Conservation (phyloP, 305 asterid genomes). For the Ajuga reptans region DNA sequence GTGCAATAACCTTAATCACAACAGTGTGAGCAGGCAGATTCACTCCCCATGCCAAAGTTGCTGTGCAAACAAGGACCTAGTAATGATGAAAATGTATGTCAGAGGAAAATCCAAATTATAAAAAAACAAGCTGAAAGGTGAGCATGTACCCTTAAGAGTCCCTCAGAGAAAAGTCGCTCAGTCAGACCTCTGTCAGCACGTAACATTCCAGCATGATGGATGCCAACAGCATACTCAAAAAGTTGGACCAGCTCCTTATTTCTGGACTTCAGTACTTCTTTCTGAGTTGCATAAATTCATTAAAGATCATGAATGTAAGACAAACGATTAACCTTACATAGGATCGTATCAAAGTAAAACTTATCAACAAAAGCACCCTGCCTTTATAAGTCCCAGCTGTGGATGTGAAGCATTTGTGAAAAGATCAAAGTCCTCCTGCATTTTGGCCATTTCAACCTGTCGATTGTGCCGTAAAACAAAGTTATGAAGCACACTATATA, state of each 20-base stretch:
- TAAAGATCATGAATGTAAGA: constrained; percentile 20
- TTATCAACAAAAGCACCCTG: constrained; percentile 32
- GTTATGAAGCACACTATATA: constrained; percentile 9
- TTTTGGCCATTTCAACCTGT: constrained; percentile 73
- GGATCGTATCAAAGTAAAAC: constrained; percentile 12
- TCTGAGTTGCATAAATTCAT: constrained; percentile 43
- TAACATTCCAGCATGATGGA: constrained; percentile 99
- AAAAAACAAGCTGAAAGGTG: constrained; percentile 8
- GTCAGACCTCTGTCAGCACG: constrained; percentile 92
- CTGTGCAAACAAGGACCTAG: constrained; percentile 95
- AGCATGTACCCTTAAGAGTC: constrained; percentile 58
- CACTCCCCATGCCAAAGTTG: constrained; percentile 99
- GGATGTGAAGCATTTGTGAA: constrained; percentile 73
- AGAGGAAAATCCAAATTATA: constrained; percentile 22
- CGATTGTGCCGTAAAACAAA: constrained; percentile 19
- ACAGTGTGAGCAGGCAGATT: constrained; percentile 99
- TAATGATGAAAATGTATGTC: constrained; percentile 18
- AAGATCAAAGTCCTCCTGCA: constrained; percentile 53
- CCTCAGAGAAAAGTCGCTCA: constrained; percentile 92
- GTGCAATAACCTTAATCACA: constrained; percentile 81
- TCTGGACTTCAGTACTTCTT: constrained; percentile 89
- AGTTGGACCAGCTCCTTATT: constrained; percentile 80
- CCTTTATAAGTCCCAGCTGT: constrained; percentile 75
- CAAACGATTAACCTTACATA: constrained; percentile 6
- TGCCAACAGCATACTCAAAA: constrained; percentile 80